Conservation (phyloP, 176 grass and related monocot genomes). For the Alloteropsis semialata region DNA sequence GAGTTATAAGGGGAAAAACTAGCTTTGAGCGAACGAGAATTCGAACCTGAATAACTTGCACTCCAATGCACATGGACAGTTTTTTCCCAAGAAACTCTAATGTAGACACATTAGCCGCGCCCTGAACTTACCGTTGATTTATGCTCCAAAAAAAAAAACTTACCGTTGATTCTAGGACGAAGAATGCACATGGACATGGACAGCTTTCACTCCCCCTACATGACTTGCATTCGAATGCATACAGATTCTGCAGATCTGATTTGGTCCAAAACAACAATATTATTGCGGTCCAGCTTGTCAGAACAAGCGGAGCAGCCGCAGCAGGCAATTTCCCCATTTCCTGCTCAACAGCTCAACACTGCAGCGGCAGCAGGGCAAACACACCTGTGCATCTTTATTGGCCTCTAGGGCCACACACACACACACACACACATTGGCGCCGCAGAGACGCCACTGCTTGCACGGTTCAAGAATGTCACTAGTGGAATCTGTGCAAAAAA, state of each 20-base stretch:
- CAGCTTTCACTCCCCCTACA: not conserved
- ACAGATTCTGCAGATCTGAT: not conserved
- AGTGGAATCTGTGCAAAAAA: constrained; percentile 4
- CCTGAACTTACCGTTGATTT: no score
- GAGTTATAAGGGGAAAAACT: not conserved
- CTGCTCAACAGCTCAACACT: constrained; percentile 17
- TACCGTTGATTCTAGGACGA: no score
- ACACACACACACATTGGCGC: constrained; percentile 19
- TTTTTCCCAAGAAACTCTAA: no score
- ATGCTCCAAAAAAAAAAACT: no score
- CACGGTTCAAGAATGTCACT: constrained; percentile 10
- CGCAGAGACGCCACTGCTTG: constrained; percentile 10
- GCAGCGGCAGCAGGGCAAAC: not conserved
- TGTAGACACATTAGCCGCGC: no score
- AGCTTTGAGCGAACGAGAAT: no score
- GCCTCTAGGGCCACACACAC: constrained; percentile 2
- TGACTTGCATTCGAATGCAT: not conserved
- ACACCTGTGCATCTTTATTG: constrained; percentile 35
- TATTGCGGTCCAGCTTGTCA: constrained; percentile 28
- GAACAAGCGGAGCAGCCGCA: constrained; percentile 14
- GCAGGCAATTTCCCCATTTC: constrained; percentile 23
- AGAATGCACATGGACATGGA: not conserved
- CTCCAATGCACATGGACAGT: not conserved
- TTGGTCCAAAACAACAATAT: not conserved
- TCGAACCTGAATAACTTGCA: not conserved